These are phyloP conservation scores for Lasiodiplodia citricola DNA, from an alignment of 2,329 filamentous ascomycete genomes.

Conservation along the genomic window DNA sequence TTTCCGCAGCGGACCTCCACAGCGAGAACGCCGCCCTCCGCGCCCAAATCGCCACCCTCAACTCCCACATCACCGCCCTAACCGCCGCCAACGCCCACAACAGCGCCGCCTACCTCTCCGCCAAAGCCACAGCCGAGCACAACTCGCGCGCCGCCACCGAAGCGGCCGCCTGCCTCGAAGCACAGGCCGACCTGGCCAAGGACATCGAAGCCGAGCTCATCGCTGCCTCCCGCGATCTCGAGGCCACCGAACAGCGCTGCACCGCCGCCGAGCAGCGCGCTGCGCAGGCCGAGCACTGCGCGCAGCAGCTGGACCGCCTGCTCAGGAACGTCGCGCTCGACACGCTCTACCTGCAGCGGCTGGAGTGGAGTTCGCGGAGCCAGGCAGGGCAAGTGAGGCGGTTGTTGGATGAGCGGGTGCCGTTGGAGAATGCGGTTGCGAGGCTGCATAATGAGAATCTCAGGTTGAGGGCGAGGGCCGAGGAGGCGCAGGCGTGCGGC, in stretches of 20 bases:
- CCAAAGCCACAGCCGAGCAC: not conserved
- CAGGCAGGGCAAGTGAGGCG: not conserved
- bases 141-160: not conserved
- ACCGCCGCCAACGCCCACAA: not conserved
- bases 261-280: too few relatives aligned
- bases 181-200: not conserved
- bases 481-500: not conserved
- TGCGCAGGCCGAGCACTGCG: rapidly evolving
- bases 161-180: not conserved
- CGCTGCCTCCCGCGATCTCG: not conserved
- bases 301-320: not conserved
- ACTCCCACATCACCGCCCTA: not conserved
- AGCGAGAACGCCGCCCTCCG: not conserved
- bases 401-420: not conserved
- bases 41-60: too few relatives aligned
- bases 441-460: not conserved
- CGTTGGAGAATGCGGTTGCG: not conserved
- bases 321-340: not conserved
- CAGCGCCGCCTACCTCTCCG: not conserved
- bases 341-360: not conserved
- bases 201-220: not conserved
- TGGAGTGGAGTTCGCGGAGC: not conserved
- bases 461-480: not conserved
- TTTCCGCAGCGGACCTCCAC: not conserved
- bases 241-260: not conserved